phyloP scores from a whole-genome alignment of 169 alveolate genomes.

The Plasmodium knowlesi region DNA sequence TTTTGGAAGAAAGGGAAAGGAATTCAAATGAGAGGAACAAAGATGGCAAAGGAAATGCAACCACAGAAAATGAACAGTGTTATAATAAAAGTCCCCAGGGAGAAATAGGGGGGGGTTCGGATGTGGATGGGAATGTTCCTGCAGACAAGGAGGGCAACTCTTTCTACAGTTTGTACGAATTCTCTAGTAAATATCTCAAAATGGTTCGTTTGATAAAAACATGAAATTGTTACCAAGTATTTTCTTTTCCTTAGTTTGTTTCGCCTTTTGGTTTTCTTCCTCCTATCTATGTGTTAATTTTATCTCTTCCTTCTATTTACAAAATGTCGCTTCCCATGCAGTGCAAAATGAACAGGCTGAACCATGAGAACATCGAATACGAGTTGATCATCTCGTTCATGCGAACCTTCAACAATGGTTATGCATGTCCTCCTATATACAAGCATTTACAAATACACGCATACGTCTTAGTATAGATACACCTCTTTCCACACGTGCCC shows the following conservation, averaged over 20 bases:
- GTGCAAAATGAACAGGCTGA: constrained; percentile 38
- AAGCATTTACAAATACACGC: neutral
- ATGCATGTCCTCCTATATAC: neutral
- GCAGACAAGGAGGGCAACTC: constrained; percentile 4
- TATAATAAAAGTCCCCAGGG: neutral
- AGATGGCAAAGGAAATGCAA: neutral
- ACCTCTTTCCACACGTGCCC: neutral
- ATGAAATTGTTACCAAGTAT: neutral
- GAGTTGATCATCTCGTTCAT: constrained; percentile 50
- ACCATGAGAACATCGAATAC: constrained; percentile 35
- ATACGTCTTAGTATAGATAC: neutral
- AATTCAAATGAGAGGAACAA: constrained; percentile 9
- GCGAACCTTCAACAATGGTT: constrained; percentile 57
- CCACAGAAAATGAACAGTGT: neutral
- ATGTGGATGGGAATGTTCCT: neutral
- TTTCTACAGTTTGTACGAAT: constrained; percentile 25
- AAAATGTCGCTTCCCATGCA: neutral
- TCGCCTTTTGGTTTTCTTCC: neutral
- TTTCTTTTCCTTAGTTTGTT: neutral
- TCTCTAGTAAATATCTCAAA: constrained; percentile 39
- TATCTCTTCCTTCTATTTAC: neutral
- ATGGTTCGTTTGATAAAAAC: constrained; percentile 23
- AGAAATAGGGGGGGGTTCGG: neutral
- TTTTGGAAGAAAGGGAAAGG: constrained; percentile 39
- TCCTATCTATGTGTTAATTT: neutral